phyloP scores from a whole-genome alignment of 495 filamentous ascomycete species.

The Diplogelasinospora grovesii region DNA sequence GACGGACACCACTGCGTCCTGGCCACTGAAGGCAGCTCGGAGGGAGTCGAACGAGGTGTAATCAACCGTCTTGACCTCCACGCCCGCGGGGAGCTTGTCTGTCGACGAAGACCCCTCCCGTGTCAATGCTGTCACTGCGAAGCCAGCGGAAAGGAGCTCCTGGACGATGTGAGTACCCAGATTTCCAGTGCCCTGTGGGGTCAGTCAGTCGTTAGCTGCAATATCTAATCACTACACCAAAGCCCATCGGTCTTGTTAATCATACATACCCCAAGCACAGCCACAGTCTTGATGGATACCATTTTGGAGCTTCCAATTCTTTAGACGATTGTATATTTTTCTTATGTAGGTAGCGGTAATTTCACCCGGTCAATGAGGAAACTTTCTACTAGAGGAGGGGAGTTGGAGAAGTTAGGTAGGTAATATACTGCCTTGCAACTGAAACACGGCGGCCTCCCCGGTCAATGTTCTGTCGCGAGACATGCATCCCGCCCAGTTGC shows the following conservation, averaged over 20 bases:
- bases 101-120: conserved; percentile 35
- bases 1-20: conserved; percentile 53
- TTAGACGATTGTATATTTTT: background rate
- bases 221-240: no score
- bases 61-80: conserved; percentile 44
- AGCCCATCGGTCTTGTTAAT: background rate
- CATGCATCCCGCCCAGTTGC: no score
- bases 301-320: conserved; percentile 22
- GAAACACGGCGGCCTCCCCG: background rate
- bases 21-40: conserved; percentile 38
- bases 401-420: no score
- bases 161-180: conserved; percentile 52
- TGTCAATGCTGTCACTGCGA: conserved; percentile 53
- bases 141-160: conserved; percentile 46
- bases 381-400: no score
- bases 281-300: conserved; percentile 45
- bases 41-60: conserved; percentile 49
- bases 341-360: background rate
- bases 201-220: conserved; percentile 6
- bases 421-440: background rate
- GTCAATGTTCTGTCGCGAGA: background rate
- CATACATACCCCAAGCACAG: conserved; percentile 42
- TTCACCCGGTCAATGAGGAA: no score
- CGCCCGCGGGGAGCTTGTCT: conserved; percentile 24
- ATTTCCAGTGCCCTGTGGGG: conserved; percentile 47